Conservation (phyloP, 2,329 filamentous ascomycete genomes). For the Aspergillus hiratsukae region DNA sequence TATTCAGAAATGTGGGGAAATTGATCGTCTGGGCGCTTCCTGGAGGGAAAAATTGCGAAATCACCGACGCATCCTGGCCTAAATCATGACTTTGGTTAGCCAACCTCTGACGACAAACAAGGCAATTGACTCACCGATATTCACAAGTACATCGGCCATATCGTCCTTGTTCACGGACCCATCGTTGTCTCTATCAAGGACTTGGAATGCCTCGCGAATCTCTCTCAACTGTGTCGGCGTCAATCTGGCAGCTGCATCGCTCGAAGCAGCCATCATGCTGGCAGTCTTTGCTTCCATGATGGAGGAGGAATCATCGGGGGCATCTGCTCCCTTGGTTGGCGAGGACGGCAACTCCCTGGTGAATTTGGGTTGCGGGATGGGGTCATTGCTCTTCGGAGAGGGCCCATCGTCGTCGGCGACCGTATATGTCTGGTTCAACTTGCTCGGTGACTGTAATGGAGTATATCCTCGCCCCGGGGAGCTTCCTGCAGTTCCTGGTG, state of each 20-base stretch:
- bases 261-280: constrained; percentile 20
- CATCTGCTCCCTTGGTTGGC: constrained; percentile 33
- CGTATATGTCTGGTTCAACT: constrained; percentile 45
- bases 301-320: constrained; percentile 25
- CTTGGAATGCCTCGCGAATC: constrained; percentile 88
- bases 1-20: constrained; percentile 80
- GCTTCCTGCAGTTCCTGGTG: constrained; percentile 49
- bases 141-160: constrained; percentile 79
- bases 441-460: constrained; percentile 44
- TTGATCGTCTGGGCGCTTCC: constrained; percentile 68
- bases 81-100: constrained; percentile 5
- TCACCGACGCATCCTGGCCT: constrained; percentile 72
- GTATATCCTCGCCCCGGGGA: constrained; percentile 39
- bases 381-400: constrained; percentile 23
- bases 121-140: constrained; percentile 58
- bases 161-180: constrained; percentile 77
- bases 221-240: constrained; percentile 79
- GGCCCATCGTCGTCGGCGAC: constrained; percentile 37
- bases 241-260: constrained; percentile 47
- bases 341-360: constrained; percentile 36
- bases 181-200: constrained; percentile 84
- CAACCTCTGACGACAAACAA: not conserved
- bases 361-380: constrained; percentile 32
- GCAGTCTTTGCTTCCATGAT: constrained; percentile 23
- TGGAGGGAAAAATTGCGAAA: constrained; percentile 79